These are phyloP conservation scores for Saraca asoca DNA, from an alignment of 331 rosid genomes.

Conservation along the genomic window DNA sequence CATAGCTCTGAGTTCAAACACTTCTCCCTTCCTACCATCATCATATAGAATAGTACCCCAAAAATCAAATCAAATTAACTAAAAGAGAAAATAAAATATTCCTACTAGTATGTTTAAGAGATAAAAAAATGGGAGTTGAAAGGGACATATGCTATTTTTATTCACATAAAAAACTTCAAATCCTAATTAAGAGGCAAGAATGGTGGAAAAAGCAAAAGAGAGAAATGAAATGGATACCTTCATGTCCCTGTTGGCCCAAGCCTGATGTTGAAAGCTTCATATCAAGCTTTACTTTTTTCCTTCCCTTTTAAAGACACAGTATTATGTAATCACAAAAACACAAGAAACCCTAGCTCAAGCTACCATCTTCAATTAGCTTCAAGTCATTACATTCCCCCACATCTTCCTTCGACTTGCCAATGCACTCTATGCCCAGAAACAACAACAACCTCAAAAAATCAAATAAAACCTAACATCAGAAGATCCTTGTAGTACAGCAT, in stretches of 20 bases:
- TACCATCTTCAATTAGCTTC: conserved; percentile 36
- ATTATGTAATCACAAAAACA: conserved; percentile 37
- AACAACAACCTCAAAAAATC: conserved; percentile 23
- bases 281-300: conserved; percentile 59
- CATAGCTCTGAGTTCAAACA: conserved; percentile 92
- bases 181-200: conserved; percentile 32
- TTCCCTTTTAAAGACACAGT: conserved; percentile 45
- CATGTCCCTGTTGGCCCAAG: conserved; percentile 87
- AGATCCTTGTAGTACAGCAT: conserved; percentile 36
- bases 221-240: conserved; percentile 50
- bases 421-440: conserved; percentile 35
- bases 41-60: conserved; percentile 37
- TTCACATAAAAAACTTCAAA: conserved; percentile 13
- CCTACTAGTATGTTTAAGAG: conserved; percentile 17
- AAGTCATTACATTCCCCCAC: conserved; percentile 43
- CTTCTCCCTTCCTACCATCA: conserved; percentile 64
- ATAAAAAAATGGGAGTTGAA: conserved; percentile 31
- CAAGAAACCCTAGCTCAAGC: conserved; percentile 48
- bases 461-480: conserved; percentile 32
- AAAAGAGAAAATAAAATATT: conserved; percentile 36
- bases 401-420: conserved; percentile 42
- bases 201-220: conserved; percentile 21
- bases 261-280: conserved; percentile 99
- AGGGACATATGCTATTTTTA: conserved; percentile 34
- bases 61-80: conserved; percentile 36